Conservation (phyloP, 495 filamentous ascomycete species). For the Penicillium angulare region DNA sequence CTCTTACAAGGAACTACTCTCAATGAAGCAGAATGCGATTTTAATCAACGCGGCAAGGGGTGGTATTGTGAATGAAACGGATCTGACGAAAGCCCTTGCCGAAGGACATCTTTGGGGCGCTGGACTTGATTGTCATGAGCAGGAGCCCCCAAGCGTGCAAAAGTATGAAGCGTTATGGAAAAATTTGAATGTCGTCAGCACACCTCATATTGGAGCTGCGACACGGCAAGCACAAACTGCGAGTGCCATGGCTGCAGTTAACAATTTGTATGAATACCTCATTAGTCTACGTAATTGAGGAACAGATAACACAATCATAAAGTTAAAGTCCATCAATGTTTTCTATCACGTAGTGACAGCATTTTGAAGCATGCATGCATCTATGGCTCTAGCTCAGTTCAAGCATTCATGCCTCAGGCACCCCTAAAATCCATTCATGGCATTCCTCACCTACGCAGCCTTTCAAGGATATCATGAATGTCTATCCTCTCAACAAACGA, state of each 20-base stretch:
- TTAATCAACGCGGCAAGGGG: constrained; percentile 59
- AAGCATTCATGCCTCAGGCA: too few species aligned
- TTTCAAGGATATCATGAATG: too few species aligned
- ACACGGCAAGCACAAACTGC: constrained; percentile 19
- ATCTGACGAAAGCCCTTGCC: constrained; percentile 45
- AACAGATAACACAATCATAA: not conserved
- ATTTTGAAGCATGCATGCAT: too few species aligned
- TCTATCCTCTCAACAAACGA: too few species aligned
- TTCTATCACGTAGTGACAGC: too few species aligned
- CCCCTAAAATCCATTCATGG: too few species aligned
- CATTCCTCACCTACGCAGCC: too few species aligned
- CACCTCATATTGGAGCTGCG: constrained; percentile 32
- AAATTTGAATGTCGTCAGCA: constrained; percentile 30
- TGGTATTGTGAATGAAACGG: constrained; percentile 56
- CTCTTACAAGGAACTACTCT: constrained; percentile 40
- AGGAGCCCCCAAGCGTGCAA: constrained; percentile 25
- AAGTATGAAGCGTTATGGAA: constrained; percentile 27
- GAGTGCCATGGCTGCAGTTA: constrained; percentile 27
- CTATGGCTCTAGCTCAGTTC: too few species aligned
- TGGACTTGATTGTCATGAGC: constrained; percentile 32
- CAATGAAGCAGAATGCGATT: constrained; percentile 50
- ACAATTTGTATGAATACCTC: constrained; percentile 11
- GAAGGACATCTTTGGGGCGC: constrained; percentile 51
- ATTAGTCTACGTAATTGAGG: not conserved
- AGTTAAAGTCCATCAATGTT: too few species aligned